phyloP scores from a whole-genome alignment of 192 early-diverging fungal genomes.

The Dissophora ornata region DNA sequence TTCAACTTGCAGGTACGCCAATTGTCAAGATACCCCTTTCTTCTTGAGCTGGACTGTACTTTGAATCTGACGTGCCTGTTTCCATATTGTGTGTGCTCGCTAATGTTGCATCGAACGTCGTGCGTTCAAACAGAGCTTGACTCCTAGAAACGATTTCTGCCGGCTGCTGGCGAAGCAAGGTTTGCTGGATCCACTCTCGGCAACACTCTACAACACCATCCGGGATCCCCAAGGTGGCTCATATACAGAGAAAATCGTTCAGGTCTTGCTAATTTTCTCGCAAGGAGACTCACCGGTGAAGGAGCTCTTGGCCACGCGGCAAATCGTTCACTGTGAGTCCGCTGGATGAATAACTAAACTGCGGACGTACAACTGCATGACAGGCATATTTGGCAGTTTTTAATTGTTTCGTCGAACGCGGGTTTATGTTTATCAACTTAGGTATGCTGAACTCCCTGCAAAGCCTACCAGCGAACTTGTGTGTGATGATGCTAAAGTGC shows the following conservation, averaged over 20 bases:
- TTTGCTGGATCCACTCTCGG: conserved; percentile 60
- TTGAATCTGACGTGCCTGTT: too few relatives aligned
- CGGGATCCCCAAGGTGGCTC: conserved; percentile 52
- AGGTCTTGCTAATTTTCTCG: conserved; percentile 67
- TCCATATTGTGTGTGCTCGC: too few relatives aligned
- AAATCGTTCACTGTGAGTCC: conserved; percentile 56
- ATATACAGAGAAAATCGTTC: conserved; percentile 59
- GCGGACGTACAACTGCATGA: too few relatives aligned
- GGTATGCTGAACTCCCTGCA: conserved; percentile 60
- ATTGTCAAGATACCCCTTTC: neutral
- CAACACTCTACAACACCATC: conserved; percentile 48
- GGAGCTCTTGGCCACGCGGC: conserved; percentile 57
- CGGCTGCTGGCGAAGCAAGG: conserved; percentile 64
- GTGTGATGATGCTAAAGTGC: conserved; percentile 65
- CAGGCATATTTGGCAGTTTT: too few relatives aligned
- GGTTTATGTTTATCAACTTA: too few relatives aligned
- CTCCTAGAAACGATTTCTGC: conserved; percentile 69
- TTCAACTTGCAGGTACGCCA: conserved; percentile 66
- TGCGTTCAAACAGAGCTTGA: conserved; percentile 63
- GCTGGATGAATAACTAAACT: too few relatives aligned
- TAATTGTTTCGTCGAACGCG: too few relatives aligned
- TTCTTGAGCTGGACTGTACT: too few relatives aligned
- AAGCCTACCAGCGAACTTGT: conserved; percentile 43
- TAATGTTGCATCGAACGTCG: too few relatives aligned
- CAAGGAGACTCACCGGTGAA: conserved; percentile 65